Evolutionary conservation across 2,329 filamentous ascomycete genomes (phyloP), one percentile per base, ranked within the genome.

Genomic region (Curvularia verruculosa): DNA sequence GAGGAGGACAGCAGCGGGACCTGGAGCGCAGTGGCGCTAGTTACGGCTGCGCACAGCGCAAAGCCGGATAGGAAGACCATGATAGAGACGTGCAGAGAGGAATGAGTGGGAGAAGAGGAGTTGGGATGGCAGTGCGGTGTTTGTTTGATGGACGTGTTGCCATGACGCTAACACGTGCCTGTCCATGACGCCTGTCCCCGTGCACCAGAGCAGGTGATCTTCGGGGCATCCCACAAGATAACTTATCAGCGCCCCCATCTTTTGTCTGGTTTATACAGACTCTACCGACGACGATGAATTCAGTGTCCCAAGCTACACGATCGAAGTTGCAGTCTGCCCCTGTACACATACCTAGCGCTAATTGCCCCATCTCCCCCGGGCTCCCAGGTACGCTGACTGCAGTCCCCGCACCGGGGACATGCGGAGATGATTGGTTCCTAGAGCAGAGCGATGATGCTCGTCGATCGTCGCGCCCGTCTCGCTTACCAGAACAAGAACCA

Each of bases 1-100:
- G 65, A 61, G 1, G 66, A n/a, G n/a, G n/a, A 68, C 3, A 75
- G 59, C 5, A 75, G 58, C 1, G 73, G 73, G 3, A 75, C 59
- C 50, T 75, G 73, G 6, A 72, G 57, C 18, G 69, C 71, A 12
- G 65, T 47, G 8, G 66, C 69, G 43, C 68, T 56, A 23, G 69
- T 66, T 4, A 68, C 52, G 28, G 66, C 65, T n/a, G 67, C 71
- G 49, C 67, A 72, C 21, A 75, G 63, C 46, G 65, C 69, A 60
- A 71, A 66, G 21, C 54, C 65, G 41, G 65, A 66, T 46, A 57
- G 62, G 56, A 59, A 64, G 40, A 70, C 66, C 73, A 75, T 75
- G 29, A 39, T 70, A 54, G 29, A 47, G 23, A 41, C 51, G 31
- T 13, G 18, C 31, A 40, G 40, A 36, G 19, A 44, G 41, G 46